Conservation (phyloP, 768 basidiomycete genomes). For the Harrya chromipes region DNA sequence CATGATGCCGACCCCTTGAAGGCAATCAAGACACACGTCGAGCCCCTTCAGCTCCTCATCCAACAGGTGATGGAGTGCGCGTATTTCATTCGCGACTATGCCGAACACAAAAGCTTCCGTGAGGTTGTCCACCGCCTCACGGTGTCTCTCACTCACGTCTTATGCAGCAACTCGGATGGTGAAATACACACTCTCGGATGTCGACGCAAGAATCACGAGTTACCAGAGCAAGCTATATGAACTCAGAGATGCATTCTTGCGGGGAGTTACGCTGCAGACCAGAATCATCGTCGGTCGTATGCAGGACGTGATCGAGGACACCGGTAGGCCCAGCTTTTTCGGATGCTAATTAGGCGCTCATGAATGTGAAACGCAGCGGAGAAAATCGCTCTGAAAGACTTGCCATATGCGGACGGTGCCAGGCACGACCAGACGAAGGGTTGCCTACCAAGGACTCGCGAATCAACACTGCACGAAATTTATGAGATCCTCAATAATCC, state of each 20-base stretch:
- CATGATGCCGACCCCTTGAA: background rate
- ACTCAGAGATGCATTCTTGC: background rate
- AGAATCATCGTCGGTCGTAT: background rate
- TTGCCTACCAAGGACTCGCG: slow-evolving; percentile 1
- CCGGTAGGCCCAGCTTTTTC: background rate
- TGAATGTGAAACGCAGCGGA: background rate
- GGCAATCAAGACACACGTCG: background rate
- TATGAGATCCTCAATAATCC: background rate
- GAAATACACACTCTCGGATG: background rate
- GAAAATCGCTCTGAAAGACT: slow-evolving; percentile 2
- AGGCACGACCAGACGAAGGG: slow-evolving; percentile 3
- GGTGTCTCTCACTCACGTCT: background rate
- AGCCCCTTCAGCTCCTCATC: background rate
- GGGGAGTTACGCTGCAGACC: background rate
- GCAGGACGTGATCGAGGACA: background rate
- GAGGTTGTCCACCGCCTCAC: background rate
- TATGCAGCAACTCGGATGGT: background rate
- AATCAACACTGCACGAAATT: background rate
- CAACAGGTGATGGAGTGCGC: slow-evolving; percentile 1
- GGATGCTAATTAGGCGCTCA: background rate
- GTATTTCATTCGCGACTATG: background rate
- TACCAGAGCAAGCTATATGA: background rate
- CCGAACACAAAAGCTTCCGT: background rate
- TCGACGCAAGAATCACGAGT: background rate
- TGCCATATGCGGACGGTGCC: slow-evolving; percentile 9